Conservation (phyloP, 1,284 basidiomycete species). For the Trametes hirsuta region DNA sequence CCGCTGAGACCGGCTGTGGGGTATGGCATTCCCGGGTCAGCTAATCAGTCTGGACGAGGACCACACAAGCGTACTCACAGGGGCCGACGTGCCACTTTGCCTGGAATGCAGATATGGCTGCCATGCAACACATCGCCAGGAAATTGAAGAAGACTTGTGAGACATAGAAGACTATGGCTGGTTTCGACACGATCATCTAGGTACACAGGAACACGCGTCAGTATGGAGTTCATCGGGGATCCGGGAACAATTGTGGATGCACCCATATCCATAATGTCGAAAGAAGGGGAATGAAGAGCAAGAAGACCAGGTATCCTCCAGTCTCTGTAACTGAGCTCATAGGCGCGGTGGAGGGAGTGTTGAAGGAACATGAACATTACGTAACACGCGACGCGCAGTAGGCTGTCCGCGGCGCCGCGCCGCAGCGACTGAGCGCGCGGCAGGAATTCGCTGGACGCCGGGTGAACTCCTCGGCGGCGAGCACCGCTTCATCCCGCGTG, state of each 20-base stretch:
- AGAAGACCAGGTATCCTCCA: slow-evolving; percentile 54
- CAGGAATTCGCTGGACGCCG: neutral
- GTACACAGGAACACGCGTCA: slow-evolving; percentile 28
- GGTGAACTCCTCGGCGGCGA: neutral
- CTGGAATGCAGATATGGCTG: slow-evolving; percentile 84
- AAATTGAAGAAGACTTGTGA: slow-evolving; percentile 89
- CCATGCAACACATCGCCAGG: slow-evolving; percentile 86
- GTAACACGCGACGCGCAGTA: slow-evolving; percentile 43
- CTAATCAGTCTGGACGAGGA: neutral
- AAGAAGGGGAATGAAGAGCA: slow-evolving; percentile 62
- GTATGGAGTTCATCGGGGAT: slow-evolving; percentile 10
- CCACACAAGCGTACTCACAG: slow-evolving; percentile 58
- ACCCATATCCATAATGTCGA: slow-evolving; percentile 72
- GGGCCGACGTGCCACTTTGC: slow-evolving; percentile 80
- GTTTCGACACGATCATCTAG: slow-evolving; percentile 86
- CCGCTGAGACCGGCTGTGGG: slow-evolving; percentile 78
- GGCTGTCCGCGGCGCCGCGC: slow-evolving; percentile 14
- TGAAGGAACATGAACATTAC: slow-evolving; percentile 50
- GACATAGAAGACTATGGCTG: slow-evolving; percentile 71
- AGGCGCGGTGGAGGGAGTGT: slow-evolving; percentile 24
- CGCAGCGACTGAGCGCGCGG: slow-evolving; percentile 4
- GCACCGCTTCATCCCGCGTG: slow-evolving; percentile 4
- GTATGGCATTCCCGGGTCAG: slow-evolving; percentile 9
- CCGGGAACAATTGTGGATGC: slow-evolving; percentile 30
- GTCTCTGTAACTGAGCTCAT: slow-evolving; percentile 43